Evolutionary conservation across 768 basidiomycete species (phyloP).

Genomic region (Boletus vermiculosoides): DNA sequence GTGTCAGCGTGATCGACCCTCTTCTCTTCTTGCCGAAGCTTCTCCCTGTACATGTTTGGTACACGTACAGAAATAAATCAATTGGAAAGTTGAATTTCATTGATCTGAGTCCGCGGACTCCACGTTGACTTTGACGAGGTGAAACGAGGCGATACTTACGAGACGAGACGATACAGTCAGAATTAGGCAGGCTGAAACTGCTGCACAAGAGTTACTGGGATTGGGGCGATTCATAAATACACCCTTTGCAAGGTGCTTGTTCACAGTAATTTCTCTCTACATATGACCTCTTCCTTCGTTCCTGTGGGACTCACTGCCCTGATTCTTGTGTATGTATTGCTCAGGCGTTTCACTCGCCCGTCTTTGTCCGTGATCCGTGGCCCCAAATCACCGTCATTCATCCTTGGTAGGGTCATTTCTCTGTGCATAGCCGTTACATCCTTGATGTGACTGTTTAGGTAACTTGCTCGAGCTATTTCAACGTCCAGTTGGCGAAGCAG

Average conservation of each 20-base stretch:
- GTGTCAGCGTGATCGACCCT: no score
- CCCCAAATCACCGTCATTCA: slow-evolving; percentile 15
- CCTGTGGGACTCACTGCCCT: not conserved
- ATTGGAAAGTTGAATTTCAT: no score
- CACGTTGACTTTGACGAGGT: not conserved
- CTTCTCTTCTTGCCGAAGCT: no score
- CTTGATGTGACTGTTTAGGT: slow-evolving; percentile 18
- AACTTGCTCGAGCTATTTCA: slow-evolving; percentile 27
- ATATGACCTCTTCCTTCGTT: slow-evolving; percentile 6
- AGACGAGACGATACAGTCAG: no score
- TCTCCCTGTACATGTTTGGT: no score
- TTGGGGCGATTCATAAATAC: no score
- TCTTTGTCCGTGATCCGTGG: slow-evolving; percentile 16
- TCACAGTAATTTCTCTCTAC: not conserved
- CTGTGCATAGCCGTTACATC: slow-evolving; percentile 1
- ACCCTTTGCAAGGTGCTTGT: not conserved
- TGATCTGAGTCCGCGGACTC: no score
- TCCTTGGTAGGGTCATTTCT: slow-evolving; percentile 10
- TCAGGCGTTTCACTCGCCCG: not conserved
- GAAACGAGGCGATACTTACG: not conserved
- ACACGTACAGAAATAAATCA: no score
- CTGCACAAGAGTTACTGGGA: no score
- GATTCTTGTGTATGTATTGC: not conserved
- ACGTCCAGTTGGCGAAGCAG: slow-evolving; percentile 26
- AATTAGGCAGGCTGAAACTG: no score